Conservation (phyloP, 768 basidiomycete species). For the Lentinus brumalis region DNA sequence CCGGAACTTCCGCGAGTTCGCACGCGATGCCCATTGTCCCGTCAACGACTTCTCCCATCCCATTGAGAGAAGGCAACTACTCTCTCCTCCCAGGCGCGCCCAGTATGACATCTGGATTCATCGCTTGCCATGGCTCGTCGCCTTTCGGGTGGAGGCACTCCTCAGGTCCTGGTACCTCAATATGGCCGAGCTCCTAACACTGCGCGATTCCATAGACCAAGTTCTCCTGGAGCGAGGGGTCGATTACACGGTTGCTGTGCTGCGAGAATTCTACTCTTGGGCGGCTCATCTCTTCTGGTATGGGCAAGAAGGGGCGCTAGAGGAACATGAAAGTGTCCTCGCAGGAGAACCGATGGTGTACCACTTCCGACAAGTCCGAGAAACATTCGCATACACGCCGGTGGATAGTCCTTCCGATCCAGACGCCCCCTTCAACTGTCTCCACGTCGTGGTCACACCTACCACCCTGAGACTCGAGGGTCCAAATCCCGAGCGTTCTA, state of each 20-base stretch:
- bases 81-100: conserved; percentile 38
- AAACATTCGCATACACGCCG: conserved; percentile 12
- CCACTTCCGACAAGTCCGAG: conserved; percentile 14
- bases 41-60: conserved; percentile 37
- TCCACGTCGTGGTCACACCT: conserved; percentile 55
- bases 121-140: conserved; percentile 48
- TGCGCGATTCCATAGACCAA: conserved; percentile 38
- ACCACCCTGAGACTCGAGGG: conserved; percentile 54
- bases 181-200: conserved; percentile 48
- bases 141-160: conserved; percentile 58
- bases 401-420: conserved; percentile 11
- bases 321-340: not conserved
- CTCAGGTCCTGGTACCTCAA: conserved; percentile 43
- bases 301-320: conserved; percentile 9
- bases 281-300: conserved; percentile 23
- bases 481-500: conserved; percentile 59
- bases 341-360: conserved; percentile 8
- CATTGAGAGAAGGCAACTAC: conserved; percentile 46
- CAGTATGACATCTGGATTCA: conserved; percentile 36
- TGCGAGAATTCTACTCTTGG: conserved; percentile 41
- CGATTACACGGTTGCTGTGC: conserved; percentile 40
- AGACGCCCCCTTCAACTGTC: conserved; percentile 41
- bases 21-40: conserved; percentile 39
- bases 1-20: conserved; percentile 39
- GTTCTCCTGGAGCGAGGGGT: conserved; percentile 36